These are phyloP conservation scores for Fusarium chlamydosporum DNA, from an alignment of 2,329 filamentous ascomycete species.

Conservation along the genomic window DNA sequence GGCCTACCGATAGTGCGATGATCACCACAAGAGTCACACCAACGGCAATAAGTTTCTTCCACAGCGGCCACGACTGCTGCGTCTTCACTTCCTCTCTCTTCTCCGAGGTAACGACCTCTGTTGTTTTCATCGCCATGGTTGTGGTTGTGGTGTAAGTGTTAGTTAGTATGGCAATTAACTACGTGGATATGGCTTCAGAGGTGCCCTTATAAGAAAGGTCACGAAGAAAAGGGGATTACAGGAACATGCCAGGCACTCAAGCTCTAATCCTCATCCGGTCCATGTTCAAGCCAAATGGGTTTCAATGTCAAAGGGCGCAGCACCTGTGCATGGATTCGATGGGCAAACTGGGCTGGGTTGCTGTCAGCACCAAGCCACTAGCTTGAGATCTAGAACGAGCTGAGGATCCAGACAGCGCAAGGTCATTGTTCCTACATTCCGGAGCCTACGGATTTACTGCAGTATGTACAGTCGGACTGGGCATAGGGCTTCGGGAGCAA, in stretches of 20 bases:
- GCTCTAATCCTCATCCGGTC: slow-evolving; percentile 39
- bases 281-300: slow-evolving; percentile 5
- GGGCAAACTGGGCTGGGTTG: slow-evolving; percentile 20
- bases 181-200: background rate
- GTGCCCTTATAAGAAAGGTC: slow-evolving; percentile 10
- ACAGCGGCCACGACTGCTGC: slow-evolving; percentile 48
- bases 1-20: slow-evolving; percentile 66
- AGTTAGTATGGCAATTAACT: slow-evolving; percentile 1
- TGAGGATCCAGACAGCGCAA: slow-evolving; percentile 7
- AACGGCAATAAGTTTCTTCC: slow-evolving; percentile 52
- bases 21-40: slow-evolving; percentile 49
- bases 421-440: background rate
- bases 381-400: slow-evolving; percentile 34
- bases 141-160: background rate
- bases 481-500: slow-evolving; percentile 30
- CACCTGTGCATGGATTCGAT: slow-evolving; percentile 27
- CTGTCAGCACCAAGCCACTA: slow-evolving; percentile 34
- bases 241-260: slow-evolving; percentile 28
- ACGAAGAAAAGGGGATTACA: slow-evolving; percentile 8
- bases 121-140: slow-evolving; percentile 25
- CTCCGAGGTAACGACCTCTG: slow-evolving; percentile 12
- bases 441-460: background rate
- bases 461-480: background rate
- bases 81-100: slow-evolving; percentile 20
- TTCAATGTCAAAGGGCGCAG: slow-evolving; percentile 34